Base-by-base conservation (phyloP, 176 grass and related monocot genomes). In the Ananas comosus region DNA sequence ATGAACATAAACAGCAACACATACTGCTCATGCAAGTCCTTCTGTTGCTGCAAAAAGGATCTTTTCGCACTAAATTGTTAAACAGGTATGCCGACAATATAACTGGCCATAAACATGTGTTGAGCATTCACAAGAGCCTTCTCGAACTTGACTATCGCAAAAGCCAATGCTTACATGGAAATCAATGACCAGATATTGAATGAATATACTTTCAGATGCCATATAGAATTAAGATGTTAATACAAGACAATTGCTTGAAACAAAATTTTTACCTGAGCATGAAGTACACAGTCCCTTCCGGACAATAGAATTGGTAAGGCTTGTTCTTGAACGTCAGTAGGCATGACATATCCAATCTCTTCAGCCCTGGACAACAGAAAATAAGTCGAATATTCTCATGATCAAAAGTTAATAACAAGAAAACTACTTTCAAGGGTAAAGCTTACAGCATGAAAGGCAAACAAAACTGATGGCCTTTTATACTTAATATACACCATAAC, bases 261-360 rank as follows among this genome's bases (percentile, higher is more conserved):
- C 13, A 59, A 16, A 29, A 23, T 23, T 57, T 25, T 13, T 68
- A 99, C 94, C 89, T 99, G 94, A 2, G 89, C 84, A 76, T 99
- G 94, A 76, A 93, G 89, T 75, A 99, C 66, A 66, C 94, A 99
- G 64, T 99, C 94, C 49, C 75, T 79, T 42, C 89, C 90, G 66
- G 94, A 78, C 9, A 99, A 48, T 9, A 99, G 77, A 79, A 90
- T 13, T 19, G 89, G 89, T 24, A 99, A 85, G 51, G 89, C 90
- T 50, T 90, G 84, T 53, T 87, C 74, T 75, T 93, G 94, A 72
- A 91, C 82, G 70, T 90, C 87, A 21, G 94, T 99, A 56, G 84
- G 84, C 63, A 61, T 61, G 49, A 69, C 29, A 66, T 88, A 99
- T 18, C 89, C 87, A 11, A 93, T 75, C 75, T 91, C 84, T 81